phyloP scores from a whole-genome alignment of 2,329 filamentous ascomycete genomes.

The Claviceps cyperi region DNA sequence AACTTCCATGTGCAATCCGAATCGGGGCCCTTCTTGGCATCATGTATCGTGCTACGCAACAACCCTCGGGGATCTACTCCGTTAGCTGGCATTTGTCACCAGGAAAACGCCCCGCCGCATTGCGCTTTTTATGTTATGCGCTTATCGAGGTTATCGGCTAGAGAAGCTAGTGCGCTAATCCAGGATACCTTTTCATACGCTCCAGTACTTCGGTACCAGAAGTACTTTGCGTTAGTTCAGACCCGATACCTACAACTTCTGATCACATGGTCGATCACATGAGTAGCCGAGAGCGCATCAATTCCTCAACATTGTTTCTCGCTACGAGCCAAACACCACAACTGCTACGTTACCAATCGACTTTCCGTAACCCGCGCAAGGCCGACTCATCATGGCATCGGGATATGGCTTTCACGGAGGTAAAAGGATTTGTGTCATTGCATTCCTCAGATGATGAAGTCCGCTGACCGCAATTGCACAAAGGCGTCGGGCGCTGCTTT shows the following conservation, averaged over 20 bases:
- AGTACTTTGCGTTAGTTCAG: background rate
- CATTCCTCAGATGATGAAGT: background rate
- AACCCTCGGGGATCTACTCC: background rate
- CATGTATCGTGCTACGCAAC: background rate
- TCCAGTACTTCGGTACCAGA: background rate
- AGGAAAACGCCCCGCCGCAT: too few relatives aligned
- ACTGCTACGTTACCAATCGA: background rate
- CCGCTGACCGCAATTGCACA: slow-evolving; percentile 11
- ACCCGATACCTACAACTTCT: background rate
- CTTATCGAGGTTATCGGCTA: background rate
- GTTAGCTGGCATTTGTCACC: background rate
- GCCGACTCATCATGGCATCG: slow-evolving; percentile 50
- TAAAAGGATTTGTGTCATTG: slow-evolving; percentile 25
- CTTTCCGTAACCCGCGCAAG: background rate
- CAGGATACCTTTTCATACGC: background rate
- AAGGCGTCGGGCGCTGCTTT: slow-evolving; percentile 70
- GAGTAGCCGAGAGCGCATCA: background rate
- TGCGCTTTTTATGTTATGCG: background rate
- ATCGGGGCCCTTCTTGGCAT: background rate
- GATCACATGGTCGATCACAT: background rate
- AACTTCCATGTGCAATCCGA: background rate
- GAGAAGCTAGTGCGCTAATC: background rate
- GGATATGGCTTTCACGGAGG: slow-evolving; percentile 72
- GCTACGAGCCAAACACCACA: background rate
- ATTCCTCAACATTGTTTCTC: background rate